These are phyloP conservation scores for Blastobotrys peoriensis DNA, from an alignment of 805 yeast species.

Conservation along the genomic window DNA sequence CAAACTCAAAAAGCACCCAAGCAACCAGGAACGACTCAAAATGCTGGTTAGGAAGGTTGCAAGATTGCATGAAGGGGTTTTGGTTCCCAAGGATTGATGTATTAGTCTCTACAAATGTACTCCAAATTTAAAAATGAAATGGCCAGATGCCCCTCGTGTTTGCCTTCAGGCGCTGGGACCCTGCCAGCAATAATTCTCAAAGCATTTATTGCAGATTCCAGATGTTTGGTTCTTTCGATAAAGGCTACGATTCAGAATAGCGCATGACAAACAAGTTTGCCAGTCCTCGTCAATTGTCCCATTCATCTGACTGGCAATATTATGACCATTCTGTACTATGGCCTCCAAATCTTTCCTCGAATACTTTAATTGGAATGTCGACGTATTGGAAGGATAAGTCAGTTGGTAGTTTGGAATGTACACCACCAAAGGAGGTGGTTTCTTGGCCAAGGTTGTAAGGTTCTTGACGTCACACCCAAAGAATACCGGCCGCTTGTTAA, in stretches of 20 bases:
- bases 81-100: constrained; percentile 16
- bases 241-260: constrained; percentile 72
- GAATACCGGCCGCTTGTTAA: constrained; percentile 53
- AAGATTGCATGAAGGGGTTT: constrained; percentile 43
- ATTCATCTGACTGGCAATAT: constrained; percentile 62
- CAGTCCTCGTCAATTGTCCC: constrained; percentile 65
- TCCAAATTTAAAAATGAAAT: not conserved
- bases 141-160: not conserved
- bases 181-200: constrained; percentile 73
- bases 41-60: constrained; percentile 51
- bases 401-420: constrained; percentile 70
- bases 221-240: constrained; percentile 59
- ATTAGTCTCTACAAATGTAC: not conserved
- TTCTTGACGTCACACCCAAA: constrained; percentile 71
- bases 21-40: constrained; percentile 57
- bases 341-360: constrained; percentile 48
- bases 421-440: constrained; percentile 62
- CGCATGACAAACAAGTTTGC: constrained; percentile 78
- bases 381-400: constrained; percentile 60
- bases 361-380: constrained; percentile 65
- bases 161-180: too few relatives aligned
- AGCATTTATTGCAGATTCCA: constrained; percentile 69
- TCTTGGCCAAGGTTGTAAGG: constrained; percentile 38
- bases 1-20: constrained; percentile 58
- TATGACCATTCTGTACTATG: constrained; percentile 72